Base-by-base conservation (phyloP, 805 yeast genomes). In the Candida suzukii region DNA sequence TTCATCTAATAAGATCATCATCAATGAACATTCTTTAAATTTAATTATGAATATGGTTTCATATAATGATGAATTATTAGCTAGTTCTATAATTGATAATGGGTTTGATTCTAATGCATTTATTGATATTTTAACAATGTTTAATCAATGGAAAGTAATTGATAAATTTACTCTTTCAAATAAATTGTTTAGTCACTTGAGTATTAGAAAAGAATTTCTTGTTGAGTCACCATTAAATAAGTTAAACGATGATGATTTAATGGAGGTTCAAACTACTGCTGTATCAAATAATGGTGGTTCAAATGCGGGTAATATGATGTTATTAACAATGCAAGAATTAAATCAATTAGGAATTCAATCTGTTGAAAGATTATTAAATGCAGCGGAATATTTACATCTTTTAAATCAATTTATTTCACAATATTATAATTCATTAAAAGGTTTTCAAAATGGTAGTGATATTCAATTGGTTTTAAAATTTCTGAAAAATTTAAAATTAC, bases 401-500 rank as follows among this genome's bases (percentile, higher is more conserved):
- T 38, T 53, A 28, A 56, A 46, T 25, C 56, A 54, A 32, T 45
- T 51, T 2, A 46, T 60, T 12, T 46, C 46, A 3, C 54, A 50
- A 20, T 61, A 57, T 41, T 50, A 55, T 41, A 57, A 51, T 35
- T 30, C 42, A 12, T 40, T 57, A 22, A 60, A 53, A 36, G 53
- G 50, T 18, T 47, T 51, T 30, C 50, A 46, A 18, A 12, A 21
- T 17, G 43, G 42, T 18, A 9, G 13, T 16, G 41, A 45, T 19
- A 38, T 41, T 2, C 5, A 26, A 1, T 32, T 50, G 4, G 40
- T 50, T 12, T 29, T 41, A 3, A 41, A 44, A 11, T 46, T 58
- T 24, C 29, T 61, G 44, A 50, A 42, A 30, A 38, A 43, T 25
- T 41, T 73, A 57, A 54, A 68, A 58, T 44, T 43, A 41, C 70